Conservation (phyloP, 1,284 basidiomycete species). For the Papiliotrema flavescens region DNA sequence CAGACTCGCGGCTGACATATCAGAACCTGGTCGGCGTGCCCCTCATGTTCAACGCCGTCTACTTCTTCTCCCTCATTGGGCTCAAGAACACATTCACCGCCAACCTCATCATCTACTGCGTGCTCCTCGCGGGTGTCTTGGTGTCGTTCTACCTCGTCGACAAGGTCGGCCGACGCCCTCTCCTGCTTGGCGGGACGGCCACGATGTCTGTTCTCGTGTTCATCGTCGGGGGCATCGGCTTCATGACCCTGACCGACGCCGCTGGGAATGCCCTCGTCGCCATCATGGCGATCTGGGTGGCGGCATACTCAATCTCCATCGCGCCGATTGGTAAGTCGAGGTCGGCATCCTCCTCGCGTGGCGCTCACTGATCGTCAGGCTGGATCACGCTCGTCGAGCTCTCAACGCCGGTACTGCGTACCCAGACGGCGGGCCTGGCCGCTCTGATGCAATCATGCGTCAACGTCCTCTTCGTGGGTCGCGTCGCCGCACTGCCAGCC, state of each 20-base stretch:
- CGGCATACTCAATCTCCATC: neutral
- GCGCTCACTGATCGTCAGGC: too few relatives aligned
- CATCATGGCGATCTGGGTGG: neutral
- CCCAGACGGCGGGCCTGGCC: constrained; percentile 10
- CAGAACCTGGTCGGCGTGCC: constrained; percentile 11
- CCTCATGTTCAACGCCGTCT: constrained; percentile 10
- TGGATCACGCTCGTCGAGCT: neutral
- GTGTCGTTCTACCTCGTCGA: constrained; percentile 15
- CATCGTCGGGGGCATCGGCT: neutral
- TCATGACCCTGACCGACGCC: neutral
- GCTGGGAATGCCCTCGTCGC: neutral
- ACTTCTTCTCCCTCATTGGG: neutral
- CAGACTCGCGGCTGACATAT: neutral
- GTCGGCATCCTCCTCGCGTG: too few relatives aligned
- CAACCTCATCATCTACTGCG: constrained; percentile 12
- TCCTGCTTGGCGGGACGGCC: neutral
- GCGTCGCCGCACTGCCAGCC: neutral
- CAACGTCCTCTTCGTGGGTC: constrained; percentile 12
- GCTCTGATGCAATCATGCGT: constrained; percentile 9
- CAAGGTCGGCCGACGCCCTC: constrained; percentile 19
- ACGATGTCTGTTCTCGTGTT: neutral
- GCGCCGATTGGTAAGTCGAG: neutral
- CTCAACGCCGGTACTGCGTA: neutral
- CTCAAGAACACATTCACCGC: constrained; percentile 24
- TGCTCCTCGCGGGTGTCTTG: neutral